Conservation (phyloP, 2,329 filamentous ascomycete species). For the Alternaria panax region DNA sequence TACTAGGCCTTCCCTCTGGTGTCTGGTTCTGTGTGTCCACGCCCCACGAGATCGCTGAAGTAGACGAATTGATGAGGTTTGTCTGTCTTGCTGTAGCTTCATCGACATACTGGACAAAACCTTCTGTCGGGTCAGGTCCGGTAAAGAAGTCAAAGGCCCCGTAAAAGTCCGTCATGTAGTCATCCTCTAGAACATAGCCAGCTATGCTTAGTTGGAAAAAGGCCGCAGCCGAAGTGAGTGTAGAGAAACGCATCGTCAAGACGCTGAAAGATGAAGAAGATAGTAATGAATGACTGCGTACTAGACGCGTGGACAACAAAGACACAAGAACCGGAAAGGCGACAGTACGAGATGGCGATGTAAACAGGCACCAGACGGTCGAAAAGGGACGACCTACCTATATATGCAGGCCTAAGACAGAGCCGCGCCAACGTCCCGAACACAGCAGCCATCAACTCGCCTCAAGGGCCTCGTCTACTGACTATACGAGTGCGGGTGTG, state of each 20-base stretch:
- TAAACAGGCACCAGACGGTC: constrained; percentile 14
- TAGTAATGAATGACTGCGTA: constrained; percentile 44
- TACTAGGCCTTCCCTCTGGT: constrained; percentile 52
- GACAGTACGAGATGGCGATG: constrained; percentile 27
- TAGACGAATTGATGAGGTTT: constrained; percentile 51
- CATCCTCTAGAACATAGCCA: constrained; percentile 52
- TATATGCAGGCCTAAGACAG: constrained; percentile 27
- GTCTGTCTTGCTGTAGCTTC: constrained; percentile 47
- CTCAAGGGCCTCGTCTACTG: constrained; percentile 10
- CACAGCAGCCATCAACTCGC: constrained; percentile 22
- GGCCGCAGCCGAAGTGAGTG: constrained; percentile 44
- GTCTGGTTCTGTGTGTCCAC: constrained; percentile 53
- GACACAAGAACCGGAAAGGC: constrained; percentile 27
- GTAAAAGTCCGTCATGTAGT: constrained; percentile 55
- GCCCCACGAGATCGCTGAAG: constrained; percentile 54
- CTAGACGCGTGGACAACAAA: constrained; percentile 41
- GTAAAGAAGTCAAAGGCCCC: constrained; percentile 55
- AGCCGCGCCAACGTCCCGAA: constrained; percentile 15
- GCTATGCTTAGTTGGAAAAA: constrained; percentile 48
- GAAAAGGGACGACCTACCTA: constrained; percentile 26
- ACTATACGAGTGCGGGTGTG: constrained; percentile 17
- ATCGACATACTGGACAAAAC: constrained; percentile 53
- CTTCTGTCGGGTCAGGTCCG: constrained; percentile 55
- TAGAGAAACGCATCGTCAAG: constrained; percentile 48
- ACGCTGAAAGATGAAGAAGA: constrained; percentile 28